Conservation (phyloP, 352 stramenopile species). For the Globisporangium viniferum region DNA sequence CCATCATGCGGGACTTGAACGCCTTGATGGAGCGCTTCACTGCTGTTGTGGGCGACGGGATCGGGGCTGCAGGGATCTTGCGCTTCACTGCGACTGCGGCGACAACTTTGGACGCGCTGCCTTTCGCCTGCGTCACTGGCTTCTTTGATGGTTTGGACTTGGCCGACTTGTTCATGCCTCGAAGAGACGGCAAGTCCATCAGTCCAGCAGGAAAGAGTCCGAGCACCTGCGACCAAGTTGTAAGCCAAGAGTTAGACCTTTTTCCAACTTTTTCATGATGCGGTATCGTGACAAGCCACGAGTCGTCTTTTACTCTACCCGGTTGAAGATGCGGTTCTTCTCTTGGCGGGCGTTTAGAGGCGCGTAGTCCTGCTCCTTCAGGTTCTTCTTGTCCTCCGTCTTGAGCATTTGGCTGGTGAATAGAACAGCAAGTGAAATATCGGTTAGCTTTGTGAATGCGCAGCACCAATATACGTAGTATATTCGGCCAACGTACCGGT, state of each 20-base stretch:
- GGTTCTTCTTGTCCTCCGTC: constrained; percentile 86
- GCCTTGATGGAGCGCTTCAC: constrained; percentile 61
- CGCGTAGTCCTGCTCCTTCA: constrained; percentile 73
- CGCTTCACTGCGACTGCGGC: constrained; percentile 34
- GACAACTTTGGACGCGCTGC: constrained; percentile 13
- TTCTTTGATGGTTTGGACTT: constrained; percentile 66
- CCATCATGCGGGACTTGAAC: constrained; percentile 81
- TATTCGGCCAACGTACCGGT: constrained; percentile 34
- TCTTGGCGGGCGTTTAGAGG: constrained; percentile 76
- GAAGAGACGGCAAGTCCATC: constrained; percentile 67
- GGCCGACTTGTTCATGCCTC: constrained; percentile 60
- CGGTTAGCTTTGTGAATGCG: background rate
- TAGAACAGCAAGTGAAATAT: background rate
- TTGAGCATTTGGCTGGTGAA: constrained; percentile 81
- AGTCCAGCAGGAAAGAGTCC: constrained; percentile 53
- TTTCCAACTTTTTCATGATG: background rate
- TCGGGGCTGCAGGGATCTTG: constrained; percentile 23
- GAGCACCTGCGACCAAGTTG: constrained; percentile 33
- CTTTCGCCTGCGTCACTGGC: constrained; percentile 15
- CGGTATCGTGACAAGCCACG: background rate
- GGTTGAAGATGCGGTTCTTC: constrained; percentile 81
- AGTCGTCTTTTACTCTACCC: constrained; percentile 28
- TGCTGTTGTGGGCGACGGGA: constrained; percentile 20
- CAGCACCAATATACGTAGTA: background rate
- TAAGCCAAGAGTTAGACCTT: background rate